phyloP scores from a whole-genome alignment of 495 filamentous ascomycete species.

The Penicillium longicatenatum region DNA sequence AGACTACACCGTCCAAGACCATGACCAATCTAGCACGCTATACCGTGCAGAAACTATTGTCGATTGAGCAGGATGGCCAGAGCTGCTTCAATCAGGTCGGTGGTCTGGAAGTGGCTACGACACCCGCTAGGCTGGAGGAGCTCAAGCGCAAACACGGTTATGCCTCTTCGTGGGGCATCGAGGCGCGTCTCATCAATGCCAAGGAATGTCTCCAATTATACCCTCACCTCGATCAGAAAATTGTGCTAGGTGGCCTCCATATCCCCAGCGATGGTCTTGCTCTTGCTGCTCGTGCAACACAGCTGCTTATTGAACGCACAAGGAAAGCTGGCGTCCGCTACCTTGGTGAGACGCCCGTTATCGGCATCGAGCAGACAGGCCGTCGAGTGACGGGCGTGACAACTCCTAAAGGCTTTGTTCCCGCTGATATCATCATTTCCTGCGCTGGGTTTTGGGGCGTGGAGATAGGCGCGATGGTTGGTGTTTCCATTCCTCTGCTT shows the following conservation, averaged over 20 bases:
- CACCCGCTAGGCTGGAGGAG: slow-evolving; percentile 48
- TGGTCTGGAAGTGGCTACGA: slow-evolving; percentile 53
- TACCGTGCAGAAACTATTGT: slow-evolving; percentile 49
- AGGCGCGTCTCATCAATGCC: slow-evolving; percentile 40
- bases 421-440: slow-evolving; percentile 51
- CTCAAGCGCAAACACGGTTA: slow-evolving; percentile 55
- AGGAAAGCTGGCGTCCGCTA: slow-evolving; percentile 49
- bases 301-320: slow-evolving; percentile 51
- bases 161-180: slow-evolving; percentile 50
- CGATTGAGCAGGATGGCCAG: slow-evolving; percentile 41
- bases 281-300: slow-evolving; percentile 50
- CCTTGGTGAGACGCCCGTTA: slow-evolving; percentile 46
- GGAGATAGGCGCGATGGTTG: slow-evolving; percentile 53
- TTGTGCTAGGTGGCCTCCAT: slow-evolving; percentile 50
- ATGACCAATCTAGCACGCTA: slow-evolving; percentile 52
- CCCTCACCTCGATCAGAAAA: slow-evolving; percentile 44
- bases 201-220: slow-evolving; percentile 48
- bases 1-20: slow-evolving; percentile 50
- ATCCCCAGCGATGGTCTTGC: slow-evolving; percentile 54
- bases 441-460: slow-evolving; percentile 59
- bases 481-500: slow-evolving; percentile 48
- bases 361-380: slow-evolving; percentile 37
- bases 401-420: slow-evolving; percentile 39
- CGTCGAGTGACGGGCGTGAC: slow-evolving; percentile 47
- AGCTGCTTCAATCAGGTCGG: slow-evolving; percentile 54